Percentiles rank a stretch among this genome's conserved stretches.
These are phyloP conservation scores for Moelleriella libera DNA, from an alignment of 2,329 filamentous ascomycete species.

Conservation along the genomic window DNA sequence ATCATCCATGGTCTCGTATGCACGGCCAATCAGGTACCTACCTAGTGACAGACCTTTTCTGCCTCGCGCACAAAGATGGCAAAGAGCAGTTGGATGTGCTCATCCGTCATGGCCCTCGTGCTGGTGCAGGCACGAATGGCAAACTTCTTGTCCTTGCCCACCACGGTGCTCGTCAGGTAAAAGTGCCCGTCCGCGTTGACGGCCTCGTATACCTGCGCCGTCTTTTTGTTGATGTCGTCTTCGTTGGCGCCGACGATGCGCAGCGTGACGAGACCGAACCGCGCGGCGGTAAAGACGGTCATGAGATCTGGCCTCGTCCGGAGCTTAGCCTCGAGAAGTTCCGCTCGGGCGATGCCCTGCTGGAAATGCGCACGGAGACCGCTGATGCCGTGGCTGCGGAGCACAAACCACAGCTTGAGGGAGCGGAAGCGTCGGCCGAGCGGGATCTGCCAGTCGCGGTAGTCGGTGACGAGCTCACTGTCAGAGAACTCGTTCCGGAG, in stretches of 20 bases:
- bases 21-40: neutral
- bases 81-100: conserved; percentile 62
- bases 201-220: conserved; percentile 60
- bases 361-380: conserved; percentile 64
- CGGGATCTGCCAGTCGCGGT: conserved; percentile 94
- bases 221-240: conserved; percentile 50
- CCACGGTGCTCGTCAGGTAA: conserved; percentile 66
- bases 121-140: conserved; percentile 72
- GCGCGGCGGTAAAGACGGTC: conserved; percentile 56
- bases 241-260: conserved; percentile 32
- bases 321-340: conserved; percentile 52
- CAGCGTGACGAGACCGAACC: conserved; percentile 70
- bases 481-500: conserved; percentile 71
- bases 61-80: conserved; percentile 53
- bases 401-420: conserved; percentile 90
- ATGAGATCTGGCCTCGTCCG: conserved; percentile 53
- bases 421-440: conserved; percentile 78
- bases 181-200: conserved; percentile 65
- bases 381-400: conserved; percentile 65
- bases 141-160: conserved; percentile 47
- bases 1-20: neutral
- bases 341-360: conserved; percentile 53
- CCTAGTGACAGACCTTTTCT: conserved; percentile 26
- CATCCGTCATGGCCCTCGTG: conserved; percentile 51
- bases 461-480: conserved; percentile 77